Evolutionary conservation across 176 grass and related monocot genomes (phyloP).

Genomic region (Stipa capillata): DNA sequence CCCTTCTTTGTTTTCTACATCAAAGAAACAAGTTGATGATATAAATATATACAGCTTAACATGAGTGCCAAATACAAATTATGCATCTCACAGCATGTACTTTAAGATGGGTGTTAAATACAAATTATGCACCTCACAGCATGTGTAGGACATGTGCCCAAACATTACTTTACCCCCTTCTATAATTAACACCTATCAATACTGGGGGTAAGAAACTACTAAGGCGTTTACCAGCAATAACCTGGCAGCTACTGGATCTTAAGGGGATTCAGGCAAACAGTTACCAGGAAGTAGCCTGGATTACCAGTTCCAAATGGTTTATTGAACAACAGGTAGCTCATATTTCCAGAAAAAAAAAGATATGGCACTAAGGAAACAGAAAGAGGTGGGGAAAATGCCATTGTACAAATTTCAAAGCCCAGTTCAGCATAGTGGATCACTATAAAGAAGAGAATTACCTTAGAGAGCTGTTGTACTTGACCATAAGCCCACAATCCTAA

Average conservation of each 20-base stretch:
- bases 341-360: neutral
- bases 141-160: neutral
- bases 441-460: slow-evolving; percentile 41
- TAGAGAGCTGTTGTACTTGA: slow-evolving; percentile 85
- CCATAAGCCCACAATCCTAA: slow-evolving; percentile 87
- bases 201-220: neutral
- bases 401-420: neutral
- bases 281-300: neutral
- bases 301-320: neutral
- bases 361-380: neutral
- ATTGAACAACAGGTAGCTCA: neutral
- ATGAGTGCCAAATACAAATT: no score
- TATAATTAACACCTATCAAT: neutral
- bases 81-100: neutral
- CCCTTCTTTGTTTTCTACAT: slow-evolving; percentile 82
- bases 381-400: neutral
- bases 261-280: neutral
- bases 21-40: neutral
- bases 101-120: no score
- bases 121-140: no score
- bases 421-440: neutral
- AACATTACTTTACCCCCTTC: neutral
- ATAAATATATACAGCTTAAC: no score
- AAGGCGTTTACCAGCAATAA: neutral
- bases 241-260: neutral